These are phyloP conservation scores for Bruguiera parviflora DNA, from an alignment of 345 rosid genomes.

Conservation along the genomic window DNA sequence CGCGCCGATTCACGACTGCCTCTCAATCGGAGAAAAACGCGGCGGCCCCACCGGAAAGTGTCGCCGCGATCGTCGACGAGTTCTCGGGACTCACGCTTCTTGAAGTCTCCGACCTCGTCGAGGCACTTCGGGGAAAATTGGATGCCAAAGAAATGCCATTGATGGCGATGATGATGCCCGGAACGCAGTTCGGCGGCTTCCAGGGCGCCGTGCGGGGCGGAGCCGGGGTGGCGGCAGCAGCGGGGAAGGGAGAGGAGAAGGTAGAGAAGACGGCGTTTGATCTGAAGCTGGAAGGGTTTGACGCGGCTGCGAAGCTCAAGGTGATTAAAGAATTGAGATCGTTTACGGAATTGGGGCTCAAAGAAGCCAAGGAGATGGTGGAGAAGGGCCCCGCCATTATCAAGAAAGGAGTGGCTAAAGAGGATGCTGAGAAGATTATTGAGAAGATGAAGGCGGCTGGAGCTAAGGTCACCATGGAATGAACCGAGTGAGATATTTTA, in stretches of 20 bases:
- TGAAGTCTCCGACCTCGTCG: constrained; percentile 67
- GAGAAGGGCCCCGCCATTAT: constrained; percentile 80
- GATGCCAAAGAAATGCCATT: constrained; percentile 63
- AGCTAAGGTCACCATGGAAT: constrained; percentile 81
- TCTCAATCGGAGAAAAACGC: neutral
- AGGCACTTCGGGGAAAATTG: constrained; percentile 59
- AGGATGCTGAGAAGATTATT: constrained; percentile 81
- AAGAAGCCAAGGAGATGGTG: constrained; percentile 96
- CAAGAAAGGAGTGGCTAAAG: constrained; percentile 88
- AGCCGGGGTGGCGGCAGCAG: constrained; percentile 38
- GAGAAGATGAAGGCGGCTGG: constrained; percentile 82
- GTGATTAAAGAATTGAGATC: constrained; percentile 92
- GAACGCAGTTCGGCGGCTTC: constrained; percentile 54
- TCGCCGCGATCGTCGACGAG: constrained; percentile 57
- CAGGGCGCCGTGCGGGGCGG: constrained; percentile 24
- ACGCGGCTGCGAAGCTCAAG: constrained; percentile 68
- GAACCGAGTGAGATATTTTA: constrained; percentile 24
- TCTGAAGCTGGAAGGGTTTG: constrained; percentile 77
- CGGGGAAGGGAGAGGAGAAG: constrained; percentile 47
- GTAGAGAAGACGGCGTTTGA: constrained; percentile 72
- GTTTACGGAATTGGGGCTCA: constrained; percentile 76
- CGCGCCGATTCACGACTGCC: constrained; percentile 12
- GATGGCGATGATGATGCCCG: constrained; percentile 94
- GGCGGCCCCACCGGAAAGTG: constrained; percentile 39
- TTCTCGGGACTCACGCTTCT: constrained; percentile 66